Conservation (phyloP, 371 early-diverging fungal genomes). For the Funneliformis caledonium region DNA sequence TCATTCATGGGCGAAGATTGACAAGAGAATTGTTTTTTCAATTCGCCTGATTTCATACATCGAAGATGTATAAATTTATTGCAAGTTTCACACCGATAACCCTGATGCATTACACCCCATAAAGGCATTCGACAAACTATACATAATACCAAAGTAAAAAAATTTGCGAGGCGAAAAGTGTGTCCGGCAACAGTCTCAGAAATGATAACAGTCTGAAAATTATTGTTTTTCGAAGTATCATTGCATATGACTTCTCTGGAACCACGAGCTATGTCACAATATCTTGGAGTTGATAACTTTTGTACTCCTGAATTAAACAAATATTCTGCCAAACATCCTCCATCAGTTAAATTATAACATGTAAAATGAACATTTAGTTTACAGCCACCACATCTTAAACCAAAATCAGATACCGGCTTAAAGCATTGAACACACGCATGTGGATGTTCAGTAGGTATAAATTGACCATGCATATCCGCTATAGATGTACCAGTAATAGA, state of each 20-base stretch:
- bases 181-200: conserved; percentile 9
- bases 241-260: conserved; percentile 4
- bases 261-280: conserved; percentile 26
- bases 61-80: conserved; percentile 29
- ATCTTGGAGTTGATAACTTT: conserved; percentile 34
- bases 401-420: conserved; percentile 31
- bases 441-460: conserved; percentile 35
- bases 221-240: neutral
- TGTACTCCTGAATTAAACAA: conserved; percentile 38
- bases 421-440: conserved; percentile 37
- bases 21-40: neutral
- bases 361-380: conserved; percentile 35
- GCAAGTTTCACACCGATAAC: conserved; percentile 37
- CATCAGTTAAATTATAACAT: conserved; percentile 35
- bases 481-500: conserved; percentile 2
- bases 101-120: conserved; percentile 40
- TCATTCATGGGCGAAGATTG: conserved; percentile 11
- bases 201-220: neutral
- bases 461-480: conserved; percentile 37
- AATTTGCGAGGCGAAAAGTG: conserved; percentile 19
- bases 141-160: conserved; percentile 36
- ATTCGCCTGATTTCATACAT: conserved; percentile 10
- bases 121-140: conserved; percentile 29
- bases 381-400: conserved; percentile 37
- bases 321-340: conserved; percentile 31